phyloP scores from a whole-genome alignment of 1,284 basidiomycete species.

The Melampsora larici-populina region DNA sequence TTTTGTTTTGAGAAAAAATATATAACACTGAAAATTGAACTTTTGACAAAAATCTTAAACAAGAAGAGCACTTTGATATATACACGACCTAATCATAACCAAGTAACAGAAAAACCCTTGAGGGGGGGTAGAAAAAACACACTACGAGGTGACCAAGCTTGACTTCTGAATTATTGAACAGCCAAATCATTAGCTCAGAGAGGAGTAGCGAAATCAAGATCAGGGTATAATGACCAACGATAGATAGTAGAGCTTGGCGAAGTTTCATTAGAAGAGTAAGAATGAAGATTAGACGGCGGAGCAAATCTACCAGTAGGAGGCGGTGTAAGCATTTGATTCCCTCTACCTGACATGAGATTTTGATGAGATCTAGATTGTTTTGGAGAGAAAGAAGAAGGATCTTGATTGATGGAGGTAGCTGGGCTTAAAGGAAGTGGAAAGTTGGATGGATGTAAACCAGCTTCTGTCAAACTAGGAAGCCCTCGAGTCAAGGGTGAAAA shows the following conservation, averaged over 20 bases:
- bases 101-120: no score
- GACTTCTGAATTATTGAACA: no score
- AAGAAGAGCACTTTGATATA: no score
- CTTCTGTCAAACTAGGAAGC: conserved; percentile 4
- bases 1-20: no score
- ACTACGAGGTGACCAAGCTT: no score
- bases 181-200: no score
- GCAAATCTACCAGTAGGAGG: background rate
- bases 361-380: background rate
- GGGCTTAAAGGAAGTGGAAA: conserved; percentile 12
- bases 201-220: no score
- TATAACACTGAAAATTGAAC: no score
- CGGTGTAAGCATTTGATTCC: background rate
- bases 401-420: background rate
- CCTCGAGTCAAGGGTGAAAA: background rate
- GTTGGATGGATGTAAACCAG: conserved; percentile 18
- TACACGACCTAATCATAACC: no score
- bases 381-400: background rate
- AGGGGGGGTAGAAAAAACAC: no score
- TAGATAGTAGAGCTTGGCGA: background rate
- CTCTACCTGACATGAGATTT: background rate
- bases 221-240: background rate
- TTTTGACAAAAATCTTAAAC: no score
- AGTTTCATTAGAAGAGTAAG: background rate
- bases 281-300: background rate